A percentile compares a stretch with the other conserved stretches of the same genome.
phyloP scores from a whole-genome alignment of 2,329 filamentous ascomycete genomes.

The Metarhizium anisopliae region DNA sequence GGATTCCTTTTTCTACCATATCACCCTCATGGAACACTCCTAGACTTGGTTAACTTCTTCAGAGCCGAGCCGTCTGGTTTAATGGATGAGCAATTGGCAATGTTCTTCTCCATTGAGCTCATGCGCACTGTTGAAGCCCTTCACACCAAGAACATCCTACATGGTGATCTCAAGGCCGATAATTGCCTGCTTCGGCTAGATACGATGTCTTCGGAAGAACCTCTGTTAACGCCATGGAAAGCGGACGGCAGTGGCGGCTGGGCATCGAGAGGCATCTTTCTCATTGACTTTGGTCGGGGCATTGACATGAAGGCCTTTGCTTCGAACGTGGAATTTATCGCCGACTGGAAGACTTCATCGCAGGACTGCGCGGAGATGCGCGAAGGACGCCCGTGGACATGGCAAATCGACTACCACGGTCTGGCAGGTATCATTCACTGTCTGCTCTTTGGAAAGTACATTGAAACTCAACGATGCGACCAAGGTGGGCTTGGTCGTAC shows the following conservation, averaged over 20 bases:
- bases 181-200: conserved; percentile 88
- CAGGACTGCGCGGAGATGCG: conserved; percentile 95
- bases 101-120: conserved; percentile 93
- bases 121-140: conserved; percentile 83
- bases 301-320: conserved; percentile 88
- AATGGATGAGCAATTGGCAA: conserved; percentile 84
- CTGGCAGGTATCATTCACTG: conserved; percentile 81
- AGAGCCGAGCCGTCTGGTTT: conserved; percentile 61
- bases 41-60: conserved; percentile 89
- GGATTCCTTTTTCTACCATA: conserved; percentile 84
- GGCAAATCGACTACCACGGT: conserved; percentile 94
- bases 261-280: conserved; percentile 66
- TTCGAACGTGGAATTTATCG: conserved; percentile 70
- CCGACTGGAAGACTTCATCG: conserved; percentile 84
- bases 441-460: conserved; percentile 89
- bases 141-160: conserved; percentile 69
- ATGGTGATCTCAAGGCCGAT: conserved; percentile 92
- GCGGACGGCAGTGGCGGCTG: conserved; percentile 70
- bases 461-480: conserved; percentile 62
- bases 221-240: conserved; percentile 56
- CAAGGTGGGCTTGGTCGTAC: conserved; percentile 46
- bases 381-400: conserved; percentile 90
- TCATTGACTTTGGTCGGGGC: conserved; percentile 91
- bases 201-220: conserved; percentile 26
- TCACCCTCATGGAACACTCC: conserved; percentile 79